Evolutionary conservation across 2,329 filamentous ascomycete genomes (phyloP), one percentile per base, ranked within the genome.

Genomic region (Ceratocystiopsis sp.): DNA sequence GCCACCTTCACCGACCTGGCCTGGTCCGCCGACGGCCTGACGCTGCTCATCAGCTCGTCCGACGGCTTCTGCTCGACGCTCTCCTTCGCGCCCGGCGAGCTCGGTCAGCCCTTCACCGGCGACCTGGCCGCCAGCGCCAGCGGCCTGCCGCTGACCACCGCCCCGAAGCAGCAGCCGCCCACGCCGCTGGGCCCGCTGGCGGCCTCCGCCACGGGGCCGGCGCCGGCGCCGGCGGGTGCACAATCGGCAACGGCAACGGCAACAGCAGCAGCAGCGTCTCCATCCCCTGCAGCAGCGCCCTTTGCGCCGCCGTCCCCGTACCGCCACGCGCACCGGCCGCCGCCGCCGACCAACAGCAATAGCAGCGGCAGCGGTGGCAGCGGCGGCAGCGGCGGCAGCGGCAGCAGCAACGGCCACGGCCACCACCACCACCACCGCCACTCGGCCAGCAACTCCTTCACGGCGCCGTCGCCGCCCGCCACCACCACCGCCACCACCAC

Each of bases 1-100:
- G 87, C 91, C 5, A 96, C 91, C 0, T 98, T 98, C 56, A 98
- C 91, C 0, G 91, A 98, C 58, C 65, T 98, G 46, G 81, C 85
- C 33, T 98, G 91, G 91, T 94, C 74, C 60, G 78, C 57, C 39
- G 67, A 70, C 45, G 67, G 67, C 36, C 53, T 59, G 9, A 70
- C 66, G 12, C 43, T 53, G 25, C 47, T 53, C 16, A 51, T 53
- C 40, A 50, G 50, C n/a, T 98, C 91, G 0, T 95, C 91, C 0
- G 91, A 98, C 59, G 91, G 91, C 0, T 98, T 96, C 64, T 98
- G 91, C 59, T 98, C 91, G 0, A 81, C 84, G 0, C 67, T 98
- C 7, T 82, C 86, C 0, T 98, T 98, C 56, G 62, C 74, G 1
- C 67, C 81, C 2, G 84, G 84, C 10, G 91, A 98, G 59, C 66